Evolutionary conservation across 805 yeast genomes (phyloP), one percentile per base, ranked within the genome.

Genomic region (Saccharomycopsis vini): DNA sequence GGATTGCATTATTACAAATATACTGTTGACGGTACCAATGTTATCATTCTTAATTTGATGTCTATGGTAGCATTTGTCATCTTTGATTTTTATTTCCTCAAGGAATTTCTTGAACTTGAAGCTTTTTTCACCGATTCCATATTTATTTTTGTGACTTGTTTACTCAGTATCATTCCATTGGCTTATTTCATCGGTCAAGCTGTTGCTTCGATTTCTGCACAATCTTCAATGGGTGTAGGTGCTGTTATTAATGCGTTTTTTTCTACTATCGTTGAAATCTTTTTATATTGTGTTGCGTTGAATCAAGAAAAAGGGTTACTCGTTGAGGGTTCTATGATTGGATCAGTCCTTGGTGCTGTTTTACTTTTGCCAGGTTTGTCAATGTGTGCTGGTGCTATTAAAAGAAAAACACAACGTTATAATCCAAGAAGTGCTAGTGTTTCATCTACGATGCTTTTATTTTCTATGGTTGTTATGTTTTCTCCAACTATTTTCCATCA

Each of bases 171-270:
- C 46, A 75, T 92, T 30, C 98, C 98, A 5, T 68, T 92, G 52
- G 97, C 98, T 0, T 90, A 92, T 59, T 92, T 88, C 63, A 89
- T 92, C 54, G 98, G 98, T 3, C 97, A 90, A 62, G 97, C 97
- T 4, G 98, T 92, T n/a, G 98, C 98, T 0, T 89, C 97, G 2
- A 92, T 92, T 47, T 84, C 95, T 5, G 97, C 98, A 0, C 98
- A 92, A 64, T 86, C 97, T 0, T 89, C 97, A 0, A 92, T 92
- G 98, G 97, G 97, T 23, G 79, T 92, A 47, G 97, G 97, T 67
- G 98, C 98, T 1, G 96, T 89, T 0, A 88, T 92, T 54, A 92
- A 92, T 61, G 98, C 98, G 0, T 90, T 92, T 56, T 92, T 92
- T 69, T 89, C 97, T 1, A 89, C 98, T 0, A 73, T 92, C 40